Base-by-base conservation (phyloP, 2,329 filamentous ascomycete genomes). In the Colletotrichum abscissum region DNA sequence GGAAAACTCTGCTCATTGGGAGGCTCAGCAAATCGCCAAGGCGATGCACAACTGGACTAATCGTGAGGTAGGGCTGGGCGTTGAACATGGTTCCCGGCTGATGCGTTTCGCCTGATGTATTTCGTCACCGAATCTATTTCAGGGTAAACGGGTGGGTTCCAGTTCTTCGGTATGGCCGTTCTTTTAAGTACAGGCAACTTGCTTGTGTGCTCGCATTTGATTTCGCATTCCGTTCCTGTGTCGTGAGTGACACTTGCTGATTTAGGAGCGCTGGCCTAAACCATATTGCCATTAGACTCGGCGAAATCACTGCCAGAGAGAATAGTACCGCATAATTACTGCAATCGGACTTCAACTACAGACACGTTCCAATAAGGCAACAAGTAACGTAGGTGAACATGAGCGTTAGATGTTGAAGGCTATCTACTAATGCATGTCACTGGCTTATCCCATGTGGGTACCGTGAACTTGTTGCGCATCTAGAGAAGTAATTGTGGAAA, bases 41-140 rank as follows among this genome's bases (percentile, higher is more conserved):
- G 46, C 46, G 55, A 49, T 60, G 66, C 33, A 42, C 42, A 30
- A 22, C 26, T 26, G n/a, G 55, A n/a, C 66, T 42, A 65, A 73
- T 64, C 54, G 42, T 69, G 22, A 46, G 12, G 59, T 56, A 56
- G 24, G 26, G 66, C 59, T 35, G 55, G 66, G 35, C 14, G 33
- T 59, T n/a, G 33, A 65, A 55, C 26, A 14, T 22, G 33, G 52
- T 30, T 16, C 14, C 49, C 22, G 33, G 46, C 33, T 22, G 63
- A 60, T 38, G 19, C 42, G 60, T 69, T 65, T 73, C 55, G 19
- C 59, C 58, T 49, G 60, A 70, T 65, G 54, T 38, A 33, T 52
- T 54, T 64, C 55, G 70, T 73, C 66, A 70, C 59, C 26, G 26
- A 35, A 24, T 60, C 60, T 70, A 64, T 60, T 72, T 68, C 24